Conservation (phyloP, 2,329 filamentous ascomycete species). For the Diaporthe amygdali region DNA sequence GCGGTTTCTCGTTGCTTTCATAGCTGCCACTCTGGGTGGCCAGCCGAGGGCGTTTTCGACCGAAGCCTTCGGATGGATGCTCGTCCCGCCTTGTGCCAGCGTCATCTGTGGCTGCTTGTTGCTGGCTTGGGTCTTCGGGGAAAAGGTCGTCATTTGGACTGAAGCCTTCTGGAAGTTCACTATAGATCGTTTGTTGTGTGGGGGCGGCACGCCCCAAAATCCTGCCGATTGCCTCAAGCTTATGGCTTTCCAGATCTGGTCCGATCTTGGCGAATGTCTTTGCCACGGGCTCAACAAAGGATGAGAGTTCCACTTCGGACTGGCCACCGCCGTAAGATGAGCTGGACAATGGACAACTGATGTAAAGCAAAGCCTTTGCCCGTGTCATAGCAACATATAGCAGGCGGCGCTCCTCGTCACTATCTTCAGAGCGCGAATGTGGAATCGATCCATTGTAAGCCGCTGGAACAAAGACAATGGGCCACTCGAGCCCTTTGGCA, state of each 20-base stretch:
- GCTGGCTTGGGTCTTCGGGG: conserved; percentile 62
- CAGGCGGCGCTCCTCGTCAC: conserved; percentile 84
- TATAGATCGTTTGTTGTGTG: conserved; percentile 57
- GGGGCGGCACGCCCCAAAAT: conserved; percentile 73
- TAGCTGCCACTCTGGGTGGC: conserved; percentile 35
- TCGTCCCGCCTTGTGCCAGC: conserved; percentile 36
- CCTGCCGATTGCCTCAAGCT: conserved; percentile 70
- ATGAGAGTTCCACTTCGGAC: conserved; percentile 67
- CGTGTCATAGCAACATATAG: conserved; percentile 97
- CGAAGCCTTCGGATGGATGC: conserved; percentile 34
- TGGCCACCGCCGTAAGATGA: conserved; percentile 58
- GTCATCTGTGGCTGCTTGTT: neutral
- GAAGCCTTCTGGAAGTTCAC: conserved; percentile 57
- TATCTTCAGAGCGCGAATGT: conserved; percentile 83
- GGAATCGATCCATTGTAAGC: conserved; percentile 91
- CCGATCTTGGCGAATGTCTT: conserved; percentile 64
- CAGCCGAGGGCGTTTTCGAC: conserved; percentile 35
- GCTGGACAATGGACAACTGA: conserved; percentile 78
- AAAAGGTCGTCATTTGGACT: conserved; percentile 71
- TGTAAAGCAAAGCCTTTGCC: conserved; percentile 83
- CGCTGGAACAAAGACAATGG: conserved; percentile 89
- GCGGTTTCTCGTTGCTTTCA: conserved; percentile 35
- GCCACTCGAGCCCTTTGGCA: conserved; percentile 96
- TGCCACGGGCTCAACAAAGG: conserved; percentile 69
- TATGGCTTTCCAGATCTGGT: conserved; percentile 68